Conservation (phyloP, 2,329 filamentous ascomycete species). For the Apiospora pterosperma region DNA sequence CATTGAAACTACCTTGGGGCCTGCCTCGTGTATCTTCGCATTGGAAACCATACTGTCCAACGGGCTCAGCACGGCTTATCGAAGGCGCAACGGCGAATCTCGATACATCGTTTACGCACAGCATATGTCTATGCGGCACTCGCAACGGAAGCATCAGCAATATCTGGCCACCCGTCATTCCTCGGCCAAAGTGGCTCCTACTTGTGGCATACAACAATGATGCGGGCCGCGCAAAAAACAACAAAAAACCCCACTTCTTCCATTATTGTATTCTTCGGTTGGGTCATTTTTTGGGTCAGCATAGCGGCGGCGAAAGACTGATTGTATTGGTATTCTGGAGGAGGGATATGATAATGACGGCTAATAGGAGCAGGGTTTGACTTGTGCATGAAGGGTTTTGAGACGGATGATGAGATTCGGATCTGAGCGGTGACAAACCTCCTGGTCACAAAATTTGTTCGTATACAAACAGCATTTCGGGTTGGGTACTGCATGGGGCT, state of each 20-base stretch:
- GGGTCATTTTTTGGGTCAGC: slow-evolving; percentile 13
- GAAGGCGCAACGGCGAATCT: slow-evolving; percentile 19
- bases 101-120: slow-evolving; percentile 10
- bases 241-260: slow-evolving; percentile 8
- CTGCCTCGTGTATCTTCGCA: slow-evolving; percentile 6
- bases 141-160: neutral
- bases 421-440: neutral
- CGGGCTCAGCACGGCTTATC: slow-evolving; percentile 17
- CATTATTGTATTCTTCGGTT: slow-evolving; percentile 6
- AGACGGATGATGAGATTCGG: neutral
- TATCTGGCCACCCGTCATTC: neutral
- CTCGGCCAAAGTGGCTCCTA: neutral
- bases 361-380: slow-evolving; percentile 8
- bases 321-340: slow-evolving; percentile 15
- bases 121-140: neutral
- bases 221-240: neutral
- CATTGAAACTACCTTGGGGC: neutral
- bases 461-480: neutral
- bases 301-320: slow-evolving; percentile 20
- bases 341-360: neutral
- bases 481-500: slow-evolving; percentile 16
- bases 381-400: neutral
- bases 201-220: neutral
- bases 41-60: neutral
- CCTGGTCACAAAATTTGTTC: neutral